phyloP scores from a whole-genome alignment of 768 basidiomycete genomes.

The Lepiota venenata region DNA sequence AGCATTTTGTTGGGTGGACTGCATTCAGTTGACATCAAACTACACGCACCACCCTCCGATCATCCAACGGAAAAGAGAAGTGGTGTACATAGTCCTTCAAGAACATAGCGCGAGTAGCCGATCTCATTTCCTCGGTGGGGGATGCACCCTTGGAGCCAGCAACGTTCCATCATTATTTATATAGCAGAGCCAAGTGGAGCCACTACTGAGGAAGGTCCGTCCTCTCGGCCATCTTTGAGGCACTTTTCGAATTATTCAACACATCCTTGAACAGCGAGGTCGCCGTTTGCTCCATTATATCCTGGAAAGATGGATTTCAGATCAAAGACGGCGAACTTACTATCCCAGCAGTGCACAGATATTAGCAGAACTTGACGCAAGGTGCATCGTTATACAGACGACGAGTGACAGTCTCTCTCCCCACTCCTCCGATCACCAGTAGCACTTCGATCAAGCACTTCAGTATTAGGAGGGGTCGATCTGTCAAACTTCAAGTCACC shows the following conservation, averaged over 20 bases:
- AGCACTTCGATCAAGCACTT: slow-evolving; percentile 77
- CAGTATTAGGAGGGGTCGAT: slow-evolving; percentile 71
- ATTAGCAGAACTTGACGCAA: slow-evolving; percentile 73
- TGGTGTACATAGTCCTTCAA: slow-evolving; percentile 18
- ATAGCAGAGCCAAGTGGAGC: slow-evolving; percentile 74
- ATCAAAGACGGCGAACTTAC: slow-evolving; percentile 85
- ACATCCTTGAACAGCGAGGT: slow-evolving; percentile 38
- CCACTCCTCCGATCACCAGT: slow-evolving; percentile 30
- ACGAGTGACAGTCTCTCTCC: not conserved
- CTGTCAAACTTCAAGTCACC: slow-evolving; percentile 77
- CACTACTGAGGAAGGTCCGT: slow-evolving; percentile 24
- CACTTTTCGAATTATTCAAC: not conserved
- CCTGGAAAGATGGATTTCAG: slow-evolving; percentile 93
- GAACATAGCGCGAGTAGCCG: slow-evolving; percentile 2
- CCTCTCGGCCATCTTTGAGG: not conserved
- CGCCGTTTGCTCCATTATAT: slow-evolving; percentile 72
- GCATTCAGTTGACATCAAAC: no score
- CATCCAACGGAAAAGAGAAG: slow-evolving; percentile 15
- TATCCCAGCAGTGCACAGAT: slow-evolving; percentile 69
- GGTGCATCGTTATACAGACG: slow-evolving; percentile 40
- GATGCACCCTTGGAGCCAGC: slow-evolving; percentile 85
- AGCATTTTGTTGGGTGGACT: no score
- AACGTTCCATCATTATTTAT: slow-evolving; percentile 75
- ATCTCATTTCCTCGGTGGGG: slow-evolving; percentile 62
- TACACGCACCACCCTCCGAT: no score